These are phyloP conservation scores for Hibiscus mutabilis DNA, from an alignment of 345 rosid species.

Conservation along the genomic window DNA sequence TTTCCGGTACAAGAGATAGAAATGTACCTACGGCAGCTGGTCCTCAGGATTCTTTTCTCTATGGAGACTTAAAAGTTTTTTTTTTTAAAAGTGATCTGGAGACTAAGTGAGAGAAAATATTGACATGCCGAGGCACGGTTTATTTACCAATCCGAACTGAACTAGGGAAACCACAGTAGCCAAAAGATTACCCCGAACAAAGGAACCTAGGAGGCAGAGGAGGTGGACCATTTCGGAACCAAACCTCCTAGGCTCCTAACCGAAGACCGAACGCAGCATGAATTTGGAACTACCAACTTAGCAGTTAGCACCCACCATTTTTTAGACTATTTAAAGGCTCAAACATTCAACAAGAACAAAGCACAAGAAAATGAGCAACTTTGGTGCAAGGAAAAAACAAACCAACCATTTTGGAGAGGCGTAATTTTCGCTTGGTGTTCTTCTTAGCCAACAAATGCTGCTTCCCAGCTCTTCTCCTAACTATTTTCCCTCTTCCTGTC, in stretches of 20 bases:
- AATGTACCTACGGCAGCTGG: neutral
- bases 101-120: neutral
- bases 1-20: neutral
- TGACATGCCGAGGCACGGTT: neutral
- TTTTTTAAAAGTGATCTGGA: neutral
- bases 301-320: neutral
- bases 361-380: neutral
- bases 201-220: neutral
- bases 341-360: neutral
- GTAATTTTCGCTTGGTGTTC: constrained; percentile 77
- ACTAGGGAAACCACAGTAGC: neutral
- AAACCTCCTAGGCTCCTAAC: neutral
- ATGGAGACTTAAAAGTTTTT: neutral
- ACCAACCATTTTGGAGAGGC: constrained; percentile 83
- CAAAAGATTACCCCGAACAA: too few relatives aligned
- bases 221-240: neutral
- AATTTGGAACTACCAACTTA: neutral
- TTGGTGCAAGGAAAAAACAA: neutral
- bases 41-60: neutral
- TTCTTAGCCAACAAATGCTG: constrained; percentile 90
- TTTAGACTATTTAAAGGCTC: constrained; percentile 4
- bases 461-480: constrained; percentile 92
- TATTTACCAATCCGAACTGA: neutral
- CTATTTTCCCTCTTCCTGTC: constrained; percentile 81
- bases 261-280: neutral